Conservation (phyloP, 1,284 basidiomycete species). For the Inonotus obliquus region DNA sequence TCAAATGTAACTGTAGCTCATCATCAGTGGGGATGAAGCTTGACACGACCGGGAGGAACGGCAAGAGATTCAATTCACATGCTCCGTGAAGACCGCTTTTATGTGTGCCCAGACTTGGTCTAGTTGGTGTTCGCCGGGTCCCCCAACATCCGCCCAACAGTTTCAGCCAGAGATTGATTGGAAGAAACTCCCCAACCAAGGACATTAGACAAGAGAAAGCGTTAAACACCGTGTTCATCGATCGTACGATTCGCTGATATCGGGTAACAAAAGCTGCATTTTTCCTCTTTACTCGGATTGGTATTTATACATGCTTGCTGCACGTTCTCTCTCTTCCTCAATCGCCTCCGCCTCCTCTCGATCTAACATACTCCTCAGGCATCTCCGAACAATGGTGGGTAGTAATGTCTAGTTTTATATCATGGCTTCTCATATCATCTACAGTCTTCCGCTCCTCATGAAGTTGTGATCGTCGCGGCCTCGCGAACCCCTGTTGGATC, state of each 20-base stretch:
- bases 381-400: conserved; percentile 35
- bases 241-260: conserved; percentile 27
- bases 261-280: conserved; percentile 11
- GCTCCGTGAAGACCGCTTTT: conserved; percentile 6
- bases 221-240: conserved; percentile 5
- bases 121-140: not conserved
- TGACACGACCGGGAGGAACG: not conserved
- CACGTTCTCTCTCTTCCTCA: conserved; percentile 34
- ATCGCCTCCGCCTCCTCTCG: conserved; percentile 36
- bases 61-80: conserved; percentile 1
- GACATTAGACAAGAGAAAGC: not conserved
- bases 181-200: not conserved
- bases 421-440: conserved; percentile 16
- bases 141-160: not conserved
- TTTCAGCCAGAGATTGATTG: not conserved
- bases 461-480: conserved; percentile 94
- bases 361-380: conserved; percentile 32
- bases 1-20: too few relatives aligned
- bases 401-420: not conserved
- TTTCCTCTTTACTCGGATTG: conserved; percentile 18
- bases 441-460: conserved; percentile 44
- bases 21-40: not conserved
- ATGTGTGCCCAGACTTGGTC: not conserved
- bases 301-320: conserved; percentile 22
- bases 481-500: conserved; percentile 94